Evolutionary conservation across 2,329 filamentous ascomycete genomes (phyloP).

Genomic region (Stemphylium beticola): DNA sequence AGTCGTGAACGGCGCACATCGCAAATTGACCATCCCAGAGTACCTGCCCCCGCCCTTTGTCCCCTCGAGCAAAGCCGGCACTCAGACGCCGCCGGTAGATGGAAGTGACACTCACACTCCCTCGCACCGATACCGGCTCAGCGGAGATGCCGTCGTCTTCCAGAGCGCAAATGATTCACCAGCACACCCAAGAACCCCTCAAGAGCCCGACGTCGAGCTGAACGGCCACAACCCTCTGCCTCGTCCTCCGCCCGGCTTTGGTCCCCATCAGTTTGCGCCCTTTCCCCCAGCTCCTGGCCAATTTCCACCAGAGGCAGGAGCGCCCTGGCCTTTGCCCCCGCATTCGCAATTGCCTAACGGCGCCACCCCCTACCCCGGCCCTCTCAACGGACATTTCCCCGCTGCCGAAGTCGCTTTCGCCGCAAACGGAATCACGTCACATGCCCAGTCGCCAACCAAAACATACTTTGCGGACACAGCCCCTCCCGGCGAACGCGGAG

Average conservation of each 20-base stretch:
- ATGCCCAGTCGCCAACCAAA: conserved; percentile 44
- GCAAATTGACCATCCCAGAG: conserved; percentile 29
- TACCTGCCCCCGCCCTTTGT: conserved; percentile 48
- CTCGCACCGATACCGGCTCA: conserved; percentile 33
- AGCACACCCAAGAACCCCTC: conserved; percentile 46
- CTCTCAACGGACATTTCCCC: conserved; percentile 29
- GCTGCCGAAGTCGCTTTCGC: conserved; percentile 20
- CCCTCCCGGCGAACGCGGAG: conserved; percentile 26
- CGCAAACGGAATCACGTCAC: conserved; percentile 39
- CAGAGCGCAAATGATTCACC: conserved; percentile 47
- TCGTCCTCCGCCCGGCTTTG: conserved; percentile 43
- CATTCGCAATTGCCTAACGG: conserved; percentile 28
- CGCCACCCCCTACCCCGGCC: conserved; percentile 23
- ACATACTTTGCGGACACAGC: conserved; percentile 35
- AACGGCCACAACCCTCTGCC: conserved; percentile 28
- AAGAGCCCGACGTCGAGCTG: conserved; percentile 27
- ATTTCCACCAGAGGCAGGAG: conserved; percentile 42
- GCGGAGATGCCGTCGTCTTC: conserved; percentile 48
- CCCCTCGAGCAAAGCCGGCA: conserved; percentile 35
- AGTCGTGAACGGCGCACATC: conserved; percentile 28
- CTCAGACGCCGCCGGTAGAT: conserved; percentile 32
- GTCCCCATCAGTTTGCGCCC: conserved; percentile 36
- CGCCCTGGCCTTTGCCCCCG: conserved; percentile 39
- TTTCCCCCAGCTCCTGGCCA: conserved; percentile 45
- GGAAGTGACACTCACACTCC: conserved; percentile 16